phyloP scores from a whole-genome alignment of 1,284 basidiomycete species.

The Earliella scabrosa region DNA sequence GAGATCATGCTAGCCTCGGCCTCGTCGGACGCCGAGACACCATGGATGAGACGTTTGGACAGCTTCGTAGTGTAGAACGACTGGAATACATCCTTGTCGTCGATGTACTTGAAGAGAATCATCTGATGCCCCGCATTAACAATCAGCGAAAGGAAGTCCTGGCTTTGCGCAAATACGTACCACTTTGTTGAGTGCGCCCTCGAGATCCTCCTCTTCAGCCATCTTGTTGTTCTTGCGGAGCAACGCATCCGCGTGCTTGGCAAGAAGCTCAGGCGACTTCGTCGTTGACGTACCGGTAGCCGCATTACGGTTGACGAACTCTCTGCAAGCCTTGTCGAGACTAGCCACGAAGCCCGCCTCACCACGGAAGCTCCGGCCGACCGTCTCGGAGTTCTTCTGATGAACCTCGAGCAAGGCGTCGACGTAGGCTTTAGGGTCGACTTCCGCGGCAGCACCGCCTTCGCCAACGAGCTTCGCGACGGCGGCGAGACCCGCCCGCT shows the following conservation, averaged over 20 bases:
- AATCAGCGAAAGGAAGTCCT: not conserved
- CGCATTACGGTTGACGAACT: conserved; percentile 95
- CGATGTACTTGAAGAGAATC: conserved; percentile 98
- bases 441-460: conserved; percentile 64
- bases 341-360: conserved; percentile 96
- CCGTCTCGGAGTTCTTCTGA: conserved; percentile 90
- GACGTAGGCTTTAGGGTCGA: conserved; percentile 93
- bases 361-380: conserved; percentile 88
- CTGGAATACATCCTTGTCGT: conserved; percentile 99
- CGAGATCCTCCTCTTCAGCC: conserved; percentile 90
- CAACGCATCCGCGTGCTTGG: conserved; percentile 92
- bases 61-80: conserved; percentile 98
- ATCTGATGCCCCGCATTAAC: conserved; percentile 57
- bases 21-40: conserved; percentile 94
- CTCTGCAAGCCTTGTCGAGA: conserved; percentile 95
- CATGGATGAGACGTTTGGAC: conserved; percentile 93
- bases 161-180: conserved; percentile 50
- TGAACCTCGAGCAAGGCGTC: conserved; percentile 93
- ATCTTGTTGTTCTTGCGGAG: conserved; percentile 96
- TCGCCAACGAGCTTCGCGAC: conserved; percentile 84
- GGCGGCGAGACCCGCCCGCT: conserved; percentile 84
- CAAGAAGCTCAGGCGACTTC: conserved; percentile 95
- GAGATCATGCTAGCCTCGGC: conserved; percentile 98
- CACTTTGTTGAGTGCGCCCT: conserved; percentile 89
- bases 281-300: conserved; percentile 84